Base-by-base conservation (phyloP, 2,329 filamentous ascomycete genomes). In the Sporothrix pallida region DNA sequence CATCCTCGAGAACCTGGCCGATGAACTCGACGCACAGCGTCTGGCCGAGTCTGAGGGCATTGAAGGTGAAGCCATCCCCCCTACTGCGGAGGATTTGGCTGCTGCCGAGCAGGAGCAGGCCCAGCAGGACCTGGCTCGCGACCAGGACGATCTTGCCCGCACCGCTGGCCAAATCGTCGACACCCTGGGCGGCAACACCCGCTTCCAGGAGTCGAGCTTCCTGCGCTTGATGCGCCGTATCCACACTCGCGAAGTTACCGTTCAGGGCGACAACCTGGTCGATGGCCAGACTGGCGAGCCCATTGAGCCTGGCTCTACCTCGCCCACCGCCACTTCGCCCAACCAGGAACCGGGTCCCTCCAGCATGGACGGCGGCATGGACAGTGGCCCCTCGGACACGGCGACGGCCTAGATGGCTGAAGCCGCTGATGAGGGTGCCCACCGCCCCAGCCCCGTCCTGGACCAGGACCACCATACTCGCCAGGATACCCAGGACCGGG, bases 121-220 rank as follows among this genome's bases (percentile, higher is more conserved):
- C 3, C 81, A 76, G 76, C 78, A 81, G 9, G 76, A 80, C 42
- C 65, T 71, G 42, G 73, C 73, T 44, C 80, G 83, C 4, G 76
- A 82, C 26, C 86, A 91, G 31, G 89, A 93, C 76, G 92, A 92
- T 62, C 86, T 96, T 42, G 90, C 92, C 23, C 85, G 86, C 56
- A 94, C 92, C 1, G 93, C 93, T 5, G 90, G 88, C 17, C 86
- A 91, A 74, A 85, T 97, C 3, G 84, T 96, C 5, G 86, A 91
- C 72, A 90, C 89, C 52, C 88, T 97, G 13, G 86, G 88, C 23
- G 85, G 90, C 74, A 91, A 87, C 72, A 83, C 89, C 65, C 95
- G 95, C 79, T 96, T 96, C 81, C 89, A 90, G 78, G 89, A 94
- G 79, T 95, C 92, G 77, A 88, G 88, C 74, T 97, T 97, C 79